Conservation (phyloP, 495 filamentous ascomycete species). For the Hypoxylon subgilvum region DNA sequence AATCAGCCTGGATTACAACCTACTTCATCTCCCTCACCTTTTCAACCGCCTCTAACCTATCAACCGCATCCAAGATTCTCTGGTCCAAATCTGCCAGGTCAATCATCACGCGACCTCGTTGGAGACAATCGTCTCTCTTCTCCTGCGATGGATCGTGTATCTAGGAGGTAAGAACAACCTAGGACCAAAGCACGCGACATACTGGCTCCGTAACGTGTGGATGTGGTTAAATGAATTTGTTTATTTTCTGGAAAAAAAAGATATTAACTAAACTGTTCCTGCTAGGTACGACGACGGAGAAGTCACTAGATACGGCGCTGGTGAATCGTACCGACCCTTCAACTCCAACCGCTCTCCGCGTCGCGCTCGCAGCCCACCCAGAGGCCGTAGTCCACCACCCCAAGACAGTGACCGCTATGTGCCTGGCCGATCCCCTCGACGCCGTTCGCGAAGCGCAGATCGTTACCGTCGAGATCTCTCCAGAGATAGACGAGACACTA, state of each 20-base stretch:
- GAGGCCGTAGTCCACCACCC: constrained; percentile 46
- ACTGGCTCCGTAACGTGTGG: no score
- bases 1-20: no score
- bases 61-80: no score
- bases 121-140: no score
- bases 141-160: no score
- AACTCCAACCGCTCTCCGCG: constrained; percentile 56
- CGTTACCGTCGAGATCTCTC: constrained; percentile 45
- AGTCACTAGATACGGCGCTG: constrained; percentile 61
- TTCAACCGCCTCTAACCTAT: no score
- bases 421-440: constrained; percentile 43
- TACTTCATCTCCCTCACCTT: no score
- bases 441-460: constrained; percentile 43
- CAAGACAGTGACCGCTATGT: constrained; percentile 49
- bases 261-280: constrained; percentile 9
- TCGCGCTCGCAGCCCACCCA: constrained; percentile 48
- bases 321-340: constrained; percentile 61
- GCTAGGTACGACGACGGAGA: constrained; percentile 60
- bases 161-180: constrained; percentile 50
- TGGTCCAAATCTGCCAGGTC: no score
- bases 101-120: no score
- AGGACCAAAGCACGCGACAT: no score
- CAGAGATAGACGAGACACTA: constrained; percentile 38
- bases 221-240: neutral
- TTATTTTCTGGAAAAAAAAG: neutral